These are phyloP conservation scores for Pueraria montana DNA, from an alignment of 306 rosid species.

Conservation along the genomic window DNA sequence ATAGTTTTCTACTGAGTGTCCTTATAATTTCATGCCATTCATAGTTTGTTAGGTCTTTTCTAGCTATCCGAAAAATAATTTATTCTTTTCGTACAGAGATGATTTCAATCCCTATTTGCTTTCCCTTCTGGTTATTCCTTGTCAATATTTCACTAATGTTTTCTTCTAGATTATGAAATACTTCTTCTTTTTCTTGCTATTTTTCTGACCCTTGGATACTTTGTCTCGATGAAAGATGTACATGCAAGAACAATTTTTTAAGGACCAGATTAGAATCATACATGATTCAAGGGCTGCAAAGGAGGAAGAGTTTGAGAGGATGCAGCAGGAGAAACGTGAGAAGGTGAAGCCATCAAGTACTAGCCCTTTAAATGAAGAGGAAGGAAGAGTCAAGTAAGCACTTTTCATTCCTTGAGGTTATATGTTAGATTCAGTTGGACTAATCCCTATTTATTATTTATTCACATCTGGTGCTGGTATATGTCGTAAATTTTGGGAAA, in stretches of 20 bases:
- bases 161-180: not conserved
- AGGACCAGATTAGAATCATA: slow-evolving; percentile 61
- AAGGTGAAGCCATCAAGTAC: slow-evolving; percentile 62
- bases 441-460: not conserved
- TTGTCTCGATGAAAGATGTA: slow-evolving; percentile 59
- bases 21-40: slow-evolving; percentile 13
- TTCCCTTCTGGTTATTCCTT: not conserved
- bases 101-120: not conserved
- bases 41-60: not conserved
- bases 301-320: slow-evolving; percentile 75
- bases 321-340: slow-evolving; percentile 76
- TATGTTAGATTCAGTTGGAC: not conserved
- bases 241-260: slow-evolving; percentile 69
- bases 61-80: no score
- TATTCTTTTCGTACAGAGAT: no score
- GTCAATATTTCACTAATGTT: not conserved
- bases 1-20: not conserved
- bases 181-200: not conserved
- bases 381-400: slow-evolving; percentile 56
- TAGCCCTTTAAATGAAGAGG: slow-evolving; percentile 54
- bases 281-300: slow-evolving; percentile 63
- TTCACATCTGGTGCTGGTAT: not conserved
- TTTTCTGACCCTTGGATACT: not conserved
- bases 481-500: not conserved
- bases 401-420: not conserved